Conservation (phyloP, 2,329 filamentous ascomycete genomes). For the Cercospora beticola region DNA sequence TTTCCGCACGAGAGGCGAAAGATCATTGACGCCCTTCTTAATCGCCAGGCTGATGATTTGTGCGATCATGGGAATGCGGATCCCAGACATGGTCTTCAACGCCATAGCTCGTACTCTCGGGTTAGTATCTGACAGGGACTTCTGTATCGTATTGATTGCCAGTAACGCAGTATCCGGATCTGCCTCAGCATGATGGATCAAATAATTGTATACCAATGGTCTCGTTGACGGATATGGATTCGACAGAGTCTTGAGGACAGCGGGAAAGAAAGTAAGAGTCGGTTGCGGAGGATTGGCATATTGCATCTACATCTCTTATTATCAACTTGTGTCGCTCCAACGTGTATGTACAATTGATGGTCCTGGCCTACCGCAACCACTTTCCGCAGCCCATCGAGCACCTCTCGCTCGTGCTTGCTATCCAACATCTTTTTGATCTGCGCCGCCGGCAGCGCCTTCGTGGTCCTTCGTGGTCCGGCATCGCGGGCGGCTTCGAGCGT, state of each 20-base stretch:
- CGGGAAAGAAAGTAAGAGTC: conserved; percentile 92
- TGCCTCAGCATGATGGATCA: conserved; percentile 92
- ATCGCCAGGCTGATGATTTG: conserved; percentile 96
- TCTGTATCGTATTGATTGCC: conserved; percentile 98
- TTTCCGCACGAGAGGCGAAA: conserved; percentile 91
- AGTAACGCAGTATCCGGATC: conserved; percentile 93
- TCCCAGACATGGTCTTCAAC: conserved; percentile 93
- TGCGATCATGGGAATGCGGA: conserved; percentile 94
- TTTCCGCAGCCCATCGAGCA: conserved; percentile 84
- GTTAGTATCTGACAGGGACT: conserved; percentile 89
- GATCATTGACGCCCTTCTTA: conserved; percentile 88
- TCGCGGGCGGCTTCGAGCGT: conserved; percentile 95
- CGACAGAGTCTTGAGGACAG: conserved; percentile 95
- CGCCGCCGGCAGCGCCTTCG: conserved; percentile 67
- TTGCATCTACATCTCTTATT: conserved; percentile 69
- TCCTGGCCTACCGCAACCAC: conserved; percentile 73
- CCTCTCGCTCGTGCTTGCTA: conserved; percentile 87
- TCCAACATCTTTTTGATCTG: conserved; percentile 95
- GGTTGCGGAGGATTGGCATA: conserved; percentile 85
- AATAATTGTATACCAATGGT: conserved; percentile 97
- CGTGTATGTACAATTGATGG: background rate
- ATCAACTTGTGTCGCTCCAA: conserved; percentile 18
- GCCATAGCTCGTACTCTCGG: conserved; percentile 89
- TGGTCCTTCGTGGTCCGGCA: conserved; percentile 62
- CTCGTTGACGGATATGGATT: conserved; percentile 93